These are phyloP conservation scores for Zymoseptoria pseudotritici DNA, from an alignment of 2,329 filamentous ascomycete species.

Conservation along the genomic window DNA sequence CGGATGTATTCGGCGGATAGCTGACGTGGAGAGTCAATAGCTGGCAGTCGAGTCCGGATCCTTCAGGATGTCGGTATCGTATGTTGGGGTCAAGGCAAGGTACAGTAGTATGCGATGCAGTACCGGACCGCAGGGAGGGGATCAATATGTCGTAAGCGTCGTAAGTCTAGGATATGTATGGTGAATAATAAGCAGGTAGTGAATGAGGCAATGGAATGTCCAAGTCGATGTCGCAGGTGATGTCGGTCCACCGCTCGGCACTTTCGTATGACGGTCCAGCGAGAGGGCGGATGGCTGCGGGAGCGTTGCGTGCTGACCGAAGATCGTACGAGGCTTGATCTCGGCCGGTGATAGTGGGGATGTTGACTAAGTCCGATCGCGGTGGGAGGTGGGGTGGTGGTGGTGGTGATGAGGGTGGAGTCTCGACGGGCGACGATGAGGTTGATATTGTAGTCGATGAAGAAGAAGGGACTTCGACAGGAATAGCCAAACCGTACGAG, in stretches of 20 bases:
- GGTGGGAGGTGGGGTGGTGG: neutral
- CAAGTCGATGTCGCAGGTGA: neutral
- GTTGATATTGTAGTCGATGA: neutral
- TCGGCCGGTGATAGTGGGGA: neutral
- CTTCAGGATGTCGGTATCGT: neutral
- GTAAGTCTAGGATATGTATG: neutral
- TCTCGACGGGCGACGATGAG: neutral
- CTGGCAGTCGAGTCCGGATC: neutral
- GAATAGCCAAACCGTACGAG: too few species aligned
- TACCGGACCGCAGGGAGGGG: conserved; percentile 3
- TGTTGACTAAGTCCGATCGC: neutral
- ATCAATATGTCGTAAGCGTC: neutral
- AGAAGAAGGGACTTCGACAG: neutral
- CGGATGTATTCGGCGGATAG: neutral
- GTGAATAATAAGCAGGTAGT: neutral
- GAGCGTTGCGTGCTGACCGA: neutral
- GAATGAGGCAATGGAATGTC: neutral
- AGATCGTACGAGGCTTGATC: neutral
- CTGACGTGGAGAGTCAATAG: neutral
- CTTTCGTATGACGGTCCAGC: too few species aligned
- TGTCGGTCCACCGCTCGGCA: neutral
- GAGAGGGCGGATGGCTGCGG: too few species aligned
- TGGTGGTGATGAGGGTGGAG: neutral
- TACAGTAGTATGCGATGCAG: neutral
- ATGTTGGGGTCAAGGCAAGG: neutral